phyloP scores from a whole-genome alignment of 495 filamentous ascomycete species.

The Neurospora sp. region DNA sequence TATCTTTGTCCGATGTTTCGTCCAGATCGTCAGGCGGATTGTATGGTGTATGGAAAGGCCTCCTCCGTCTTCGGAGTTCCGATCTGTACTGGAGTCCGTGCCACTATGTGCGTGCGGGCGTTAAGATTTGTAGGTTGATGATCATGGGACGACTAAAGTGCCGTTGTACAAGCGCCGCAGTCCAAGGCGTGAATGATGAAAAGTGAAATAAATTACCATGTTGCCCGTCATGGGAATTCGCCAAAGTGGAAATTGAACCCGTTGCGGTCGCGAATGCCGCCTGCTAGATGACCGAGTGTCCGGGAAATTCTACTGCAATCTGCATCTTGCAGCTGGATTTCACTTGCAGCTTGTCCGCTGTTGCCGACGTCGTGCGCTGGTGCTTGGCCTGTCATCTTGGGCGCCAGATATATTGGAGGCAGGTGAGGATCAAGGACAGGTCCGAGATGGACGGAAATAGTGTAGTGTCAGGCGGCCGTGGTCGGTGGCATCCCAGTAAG shows the following conservation, averaged over 20 bases:
- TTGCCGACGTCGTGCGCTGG: neutral
- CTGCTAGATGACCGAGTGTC: neutral
- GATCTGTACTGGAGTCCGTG: neutral
- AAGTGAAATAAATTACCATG: neutral
- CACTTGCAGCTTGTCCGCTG: neutral
- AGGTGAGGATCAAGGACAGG: neutral
- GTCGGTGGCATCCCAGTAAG: neutral
- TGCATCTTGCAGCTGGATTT: neutral
- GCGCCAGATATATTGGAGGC: neutral
- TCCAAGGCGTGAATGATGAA: neutral
- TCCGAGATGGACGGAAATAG: neutral
- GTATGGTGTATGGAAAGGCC: neutral
- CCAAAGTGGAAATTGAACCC: neutral
- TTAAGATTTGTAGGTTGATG: neutral
- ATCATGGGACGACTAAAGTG: neutral
- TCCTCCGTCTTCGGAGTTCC: neutral
- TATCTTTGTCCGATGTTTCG: neutral
- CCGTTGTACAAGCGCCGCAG: neutral
- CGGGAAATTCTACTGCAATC: neutral
- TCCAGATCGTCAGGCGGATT: neutral
- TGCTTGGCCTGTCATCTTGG: neutral
- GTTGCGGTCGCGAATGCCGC: neutral
- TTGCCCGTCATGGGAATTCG: neutral
- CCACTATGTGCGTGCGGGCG: neutral
- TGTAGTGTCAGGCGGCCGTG: neutral